Percentiles rank a stretch among this genome's conserved stretches.
Evolutionary conservation across 257 asterid species (phyloP).

Genomic region (Misopates orontium): DNA sequence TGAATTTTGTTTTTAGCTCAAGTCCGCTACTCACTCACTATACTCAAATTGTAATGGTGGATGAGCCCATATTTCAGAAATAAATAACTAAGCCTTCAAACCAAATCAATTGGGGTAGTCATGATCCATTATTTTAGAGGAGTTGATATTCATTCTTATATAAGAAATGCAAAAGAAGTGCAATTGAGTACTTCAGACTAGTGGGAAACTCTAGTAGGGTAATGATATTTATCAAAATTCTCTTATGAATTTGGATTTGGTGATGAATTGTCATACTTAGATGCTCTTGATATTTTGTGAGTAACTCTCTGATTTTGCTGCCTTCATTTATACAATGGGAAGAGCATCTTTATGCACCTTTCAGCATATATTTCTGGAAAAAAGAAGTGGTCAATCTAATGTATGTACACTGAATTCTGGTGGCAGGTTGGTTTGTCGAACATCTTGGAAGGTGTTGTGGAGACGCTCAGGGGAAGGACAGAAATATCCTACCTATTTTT

Average conservation of each 20-base stretch:
- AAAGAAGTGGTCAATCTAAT: constrained; percentile 7
- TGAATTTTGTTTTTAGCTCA: neutral
- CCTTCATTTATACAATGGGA: neutral
- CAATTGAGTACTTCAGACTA: neutral
- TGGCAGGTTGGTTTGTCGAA: constrained; percentile 86
- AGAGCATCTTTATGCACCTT: neutral
- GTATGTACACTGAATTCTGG: constrained; percentile 17
- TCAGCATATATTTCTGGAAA: neutral
- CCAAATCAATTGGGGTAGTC: too few relatives aligned
- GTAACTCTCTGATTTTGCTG: neutral
- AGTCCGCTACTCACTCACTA: constrained; percentile 7
- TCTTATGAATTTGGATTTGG: constrained; percentile 1
- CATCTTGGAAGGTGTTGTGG: constrained; percentile 72
- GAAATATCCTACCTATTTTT: constrained; percentile 76
- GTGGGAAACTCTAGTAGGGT: constrained; percentile 2
- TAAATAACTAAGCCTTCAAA: too few relatives aligned
- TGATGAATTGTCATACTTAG: neutral
- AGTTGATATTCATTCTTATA: too few relatives aligned
- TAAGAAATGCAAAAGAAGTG: neutral
- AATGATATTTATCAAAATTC: constrained; percentile 1
- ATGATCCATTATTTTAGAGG: too few relatives aligned
- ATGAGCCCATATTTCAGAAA: neutral
- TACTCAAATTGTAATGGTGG: neutral
- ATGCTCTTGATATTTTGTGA: neutral
- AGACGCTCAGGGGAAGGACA: constrained; percentile 54